phyloP scores from a whole-genome alignment of 495 filamentous ascomycete species.

The Hyaloscypha hepaticicola region DNA sequence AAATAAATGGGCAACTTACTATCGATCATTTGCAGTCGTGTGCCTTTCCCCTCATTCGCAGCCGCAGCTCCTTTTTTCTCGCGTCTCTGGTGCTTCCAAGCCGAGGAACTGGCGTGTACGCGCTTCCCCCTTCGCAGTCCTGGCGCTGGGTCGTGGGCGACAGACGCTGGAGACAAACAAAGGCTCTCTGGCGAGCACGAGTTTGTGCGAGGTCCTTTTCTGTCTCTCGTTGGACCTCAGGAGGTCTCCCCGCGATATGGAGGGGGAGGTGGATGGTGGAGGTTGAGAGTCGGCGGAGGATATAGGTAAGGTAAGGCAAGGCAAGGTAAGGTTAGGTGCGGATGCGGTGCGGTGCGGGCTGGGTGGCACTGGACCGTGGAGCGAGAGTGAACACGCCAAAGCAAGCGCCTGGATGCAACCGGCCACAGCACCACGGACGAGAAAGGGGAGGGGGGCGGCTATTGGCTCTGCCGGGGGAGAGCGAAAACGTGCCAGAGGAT shows the following conservation, averaged over 20 bases:
- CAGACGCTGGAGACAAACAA: not conserved
- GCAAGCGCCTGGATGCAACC: not conserved
- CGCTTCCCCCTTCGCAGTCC: not conserved
- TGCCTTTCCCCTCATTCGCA: constrained; percentile 1
- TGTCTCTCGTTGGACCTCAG: not conserved
- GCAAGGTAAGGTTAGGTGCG: not conserved
- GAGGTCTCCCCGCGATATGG: constrained; percentile 17
- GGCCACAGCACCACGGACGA: not conserved
- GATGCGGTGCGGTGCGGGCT: not conserved
- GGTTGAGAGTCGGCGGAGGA: constrained; percentile 13
- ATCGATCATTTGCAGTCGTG: constrained; percentile 22
- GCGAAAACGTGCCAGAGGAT: too few species aligned
- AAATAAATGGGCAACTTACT: constrained; percentile 8
- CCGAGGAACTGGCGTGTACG: not conserved
- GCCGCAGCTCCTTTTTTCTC: not conserved
- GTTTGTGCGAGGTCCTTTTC: not conserved
- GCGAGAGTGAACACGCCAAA: not conserved
- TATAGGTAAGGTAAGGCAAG: not conserved
- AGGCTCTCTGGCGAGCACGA: not conserved
- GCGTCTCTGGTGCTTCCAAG: not conserved
- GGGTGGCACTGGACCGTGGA: not conserved
- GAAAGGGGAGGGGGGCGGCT: not conserved
- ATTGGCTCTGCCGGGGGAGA: not conserved
- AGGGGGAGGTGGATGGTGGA: not conserved
- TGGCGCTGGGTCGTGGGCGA: not conserved